Evolutionary conservation across 805 yeast genomes (phyloP).

Genomic region (Cyberlindnera veronae): DNA sequence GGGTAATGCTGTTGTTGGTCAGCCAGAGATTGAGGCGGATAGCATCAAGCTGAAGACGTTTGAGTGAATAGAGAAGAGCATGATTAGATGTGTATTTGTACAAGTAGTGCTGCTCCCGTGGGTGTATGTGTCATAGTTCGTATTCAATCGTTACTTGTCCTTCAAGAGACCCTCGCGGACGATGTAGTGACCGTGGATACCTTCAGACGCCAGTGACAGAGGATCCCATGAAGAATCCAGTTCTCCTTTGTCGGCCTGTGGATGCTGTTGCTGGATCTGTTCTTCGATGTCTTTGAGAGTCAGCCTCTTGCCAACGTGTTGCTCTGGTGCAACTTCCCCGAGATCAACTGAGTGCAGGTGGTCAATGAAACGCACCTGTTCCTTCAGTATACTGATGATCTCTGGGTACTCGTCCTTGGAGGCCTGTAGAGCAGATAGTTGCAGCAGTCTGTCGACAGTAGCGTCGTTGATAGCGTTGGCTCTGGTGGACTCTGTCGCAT

Average conservation of each 20-base stretch:
- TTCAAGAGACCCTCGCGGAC: constrained; percentile 46
- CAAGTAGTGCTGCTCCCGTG: no score
- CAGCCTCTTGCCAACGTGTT: constrained; percentile 30
- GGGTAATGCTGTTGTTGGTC: constrained; percentile 22
- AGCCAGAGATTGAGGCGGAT: constrained; percentile 18
- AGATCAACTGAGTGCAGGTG: constrained; percentile 35
- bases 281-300: constrained; percentile 31
- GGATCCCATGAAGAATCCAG: constrained; percentile 40
- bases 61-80: constrained; percentile 18
- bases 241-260: constrained; percentile 39
- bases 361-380: constrained; percentile 49
- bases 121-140: no score
- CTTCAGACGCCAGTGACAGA: constrained; percentile 30
- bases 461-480: constrained; percentile 10
- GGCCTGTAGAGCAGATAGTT: constrained; percentile 48
- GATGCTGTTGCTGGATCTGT: constrained; percentile 24
- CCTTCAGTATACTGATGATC: constrained; percentile 35
- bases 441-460: constrained; percentile 34
- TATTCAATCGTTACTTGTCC: constrained; percentile 16
- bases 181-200: constrained; percentile 38
- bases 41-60: constrained; percentile 54
- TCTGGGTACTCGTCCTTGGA: constrained; percentile 26
- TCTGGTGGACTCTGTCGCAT: constrained; percentile 19
- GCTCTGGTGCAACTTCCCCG: constrained; percentile 12
- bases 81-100: not conserved